Evolutionary conservation across 2,329 filamentous ascomycete genomes (phyloP), one percentile per base, ranked within the genome.

Genomic region (Albifimbria verrucaria): DNA sequence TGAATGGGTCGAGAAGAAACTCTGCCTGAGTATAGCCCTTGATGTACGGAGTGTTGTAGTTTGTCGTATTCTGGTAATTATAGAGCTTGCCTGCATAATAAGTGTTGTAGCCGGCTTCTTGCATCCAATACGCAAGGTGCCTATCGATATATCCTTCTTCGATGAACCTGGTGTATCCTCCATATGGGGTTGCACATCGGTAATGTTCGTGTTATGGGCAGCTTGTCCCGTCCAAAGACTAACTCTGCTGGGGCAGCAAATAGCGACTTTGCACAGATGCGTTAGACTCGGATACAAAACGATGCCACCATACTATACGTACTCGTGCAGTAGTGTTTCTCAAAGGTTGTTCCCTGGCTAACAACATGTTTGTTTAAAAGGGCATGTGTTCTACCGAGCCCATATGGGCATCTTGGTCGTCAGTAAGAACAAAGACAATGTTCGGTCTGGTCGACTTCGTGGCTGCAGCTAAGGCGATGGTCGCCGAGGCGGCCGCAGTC

Each of bases 141-240:
- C 73, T 68, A 3, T 76, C 68, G 52, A 81, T 79, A 57, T 78
- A 73, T 1, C 77, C 77, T 24, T 76, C 73, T 12, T 66, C 63
- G 43, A 80, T 65, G 51, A 81, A 78, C 57, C 79, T 80, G 15
- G 77, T 76, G 57, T 77, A 81, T 10, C 65, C 65, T 50, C 65
- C 62, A 54, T 84, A 81, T 3, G 83, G 84, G 3, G 53, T 52
- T 2, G 44, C 49, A 6, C 65, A 43, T 73, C 67, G 2, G 83
- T 86, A 4, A 86, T 80, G 62, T 86, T 86, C 1, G 82, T 85
- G 55, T 85, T 86, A 58, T 86, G 83, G 2, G 82, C 81, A 25
- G 80, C 75, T 62, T 81, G 81, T 3, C 85, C 85, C 0, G 84
- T 86, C 76, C 77, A 81, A 10, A 86, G 63, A 32, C 73, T 80